Percentiles rank a stretch among this genome's conserved stretches.
These are phyloP conservation scores for Xylaria sp. DNA, from an alignment of 2,329 filamentous ascomycete genomes.

Conservation along the genomic window DNA sequence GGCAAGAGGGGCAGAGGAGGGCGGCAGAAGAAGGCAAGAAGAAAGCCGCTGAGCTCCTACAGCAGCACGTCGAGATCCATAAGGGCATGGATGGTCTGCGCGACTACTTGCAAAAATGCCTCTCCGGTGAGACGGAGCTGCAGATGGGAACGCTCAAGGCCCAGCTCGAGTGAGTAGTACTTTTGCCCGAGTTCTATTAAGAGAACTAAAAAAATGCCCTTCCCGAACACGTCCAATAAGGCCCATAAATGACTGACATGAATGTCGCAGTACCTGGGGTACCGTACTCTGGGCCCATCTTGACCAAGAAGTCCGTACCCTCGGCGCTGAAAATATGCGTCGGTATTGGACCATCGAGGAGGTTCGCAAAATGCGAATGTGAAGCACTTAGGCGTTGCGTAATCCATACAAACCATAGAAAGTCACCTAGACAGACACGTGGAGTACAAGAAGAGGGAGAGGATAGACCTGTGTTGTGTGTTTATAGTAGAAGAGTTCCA, in stretches of 20 bases:
- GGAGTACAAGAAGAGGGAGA: not conserved
- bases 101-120: slow-evolving; percentile 72
- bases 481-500: slow-evolving; percentile 1
- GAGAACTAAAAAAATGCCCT: not conserved
- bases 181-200: not conserved
- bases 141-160: slow-evolving; percentile 69
- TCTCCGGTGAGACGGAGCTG: slow-evolving; percentile 69
- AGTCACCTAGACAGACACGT: not conserved
- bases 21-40: slow-evolving; percentile 37
- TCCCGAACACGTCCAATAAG: not conserved
- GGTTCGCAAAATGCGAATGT: slow-evolving; percentile 77
- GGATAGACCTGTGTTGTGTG: not conserved
- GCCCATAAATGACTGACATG: not conserved
- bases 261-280: slow-evolving; percentile 66
- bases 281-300: slow-evolving; percentile 83
- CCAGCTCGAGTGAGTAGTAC: slow-evolving; percentile 39
- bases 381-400: not conserved
- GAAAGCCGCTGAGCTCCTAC: slow-evolving; percentile 70
- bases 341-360: slow-evolving; percentile 83
- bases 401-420: not conserved
- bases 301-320: slow-evolving; percentile 81
- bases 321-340: slow-evolving; percentile 89
- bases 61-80: slow-evolving; percentile 84
- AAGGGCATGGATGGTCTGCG: slow-evolving; percentile 75
- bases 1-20: slow-evolving; percentile 9